phyloP scores from a whole-genome alignment of 176 grass and related monocot species.

The Oryza meyeriana region DNA sequence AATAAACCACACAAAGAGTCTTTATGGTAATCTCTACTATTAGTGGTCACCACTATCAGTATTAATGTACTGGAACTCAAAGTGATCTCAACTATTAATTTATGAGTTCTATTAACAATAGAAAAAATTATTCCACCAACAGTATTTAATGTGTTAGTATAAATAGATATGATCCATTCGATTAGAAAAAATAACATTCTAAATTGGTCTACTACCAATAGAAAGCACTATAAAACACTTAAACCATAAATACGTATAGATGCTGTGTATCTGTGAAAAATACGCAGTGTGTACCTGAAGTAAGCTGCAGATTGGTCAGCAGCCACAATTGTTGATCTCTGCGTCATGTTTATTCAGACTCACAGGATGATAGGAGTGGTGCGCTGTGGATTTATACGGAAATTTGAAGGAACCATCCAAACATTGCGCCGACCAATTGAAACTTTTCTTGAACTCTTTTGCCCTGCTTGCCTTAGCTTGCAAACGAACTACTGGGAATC shows the following conservation, averaged over 20 bases:
- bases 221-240: too few species aligned
- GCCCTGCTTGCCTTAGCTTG: not conserved
- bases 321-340: constrained; percentile 17
- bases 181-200: too few species aligned
- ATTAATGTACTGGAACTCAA: too few species aligned
- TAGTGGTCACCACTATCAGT: too few species aligned
- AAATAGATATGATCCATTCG: too few species aligned
- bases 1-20: too few species aligned
- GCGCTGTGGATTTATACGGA: not conserved
- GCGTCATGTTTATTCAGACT: not conserved
- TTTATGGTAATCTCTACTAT: too few species aligned
- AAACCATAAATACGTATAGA: not conserved
- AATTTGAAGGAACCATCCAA: not conserved
- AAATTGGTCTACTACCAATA: too few species aligned
- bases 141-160: too few species aligned
- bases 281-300: not conserved
- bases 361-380: not conserved
- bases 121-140: too few species aligned
- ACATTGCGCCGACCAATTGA: not conserved
- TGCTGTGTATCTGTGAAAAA: not conserved
- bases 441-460: not conserved
- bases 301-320: not conserved
- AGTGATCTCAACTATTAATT: too few species aligned
- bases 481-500: not conserved
- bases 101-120: too few species aligned